A percentile compares a stretch with the other conserved stretches of the same genome.
These are phyloP conservation scores for Leucosporidium creatinivorum DNA, from an alignment of 768 basidiomycete species.

Conservation along the genomic window DNA sequence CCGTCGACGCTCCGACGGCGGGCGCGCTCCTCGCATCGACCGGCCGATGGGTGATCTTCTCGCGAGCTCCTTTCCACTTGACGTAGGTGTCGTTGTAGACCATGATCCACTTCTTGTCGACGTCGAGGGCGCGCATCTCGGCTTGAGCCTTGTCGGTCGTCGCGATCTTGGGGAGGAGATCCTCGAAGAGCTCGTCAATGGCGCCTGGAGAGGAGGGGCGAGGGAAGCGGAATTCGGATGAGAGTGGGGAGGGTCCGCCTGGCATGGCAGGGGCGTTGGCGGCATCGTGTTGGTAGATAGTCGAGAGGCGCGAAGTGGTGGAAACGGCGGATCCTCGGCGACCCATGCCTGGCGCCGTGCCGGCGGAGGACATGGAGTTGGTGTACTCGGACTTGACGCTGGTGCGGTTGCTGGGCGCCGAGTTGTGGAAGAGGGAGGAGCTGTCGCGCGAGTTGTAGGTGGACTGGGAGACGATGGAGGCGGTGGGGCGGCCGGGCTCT, in stretches of 20 bases:
- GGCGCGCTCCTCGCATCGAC: constrained; percentile 26
- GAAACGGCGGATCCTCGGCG: constrained; percentile 41
- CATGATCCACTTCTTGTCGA: constrained; percentile 88
- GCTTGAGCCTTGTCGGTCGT: neutral
- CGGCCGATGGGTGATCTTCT: constrained; percentile 52
- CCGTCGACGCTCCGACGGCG: constrained; percentile 14
- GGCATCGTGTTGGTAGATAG: neutral
- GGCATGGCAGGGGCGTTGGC: neutral
- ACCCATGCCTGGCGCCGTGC: neutral
- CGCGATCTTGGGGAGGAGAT: constrained; percentile 55
- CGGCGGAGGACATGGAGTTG: constrained; percentile 14
- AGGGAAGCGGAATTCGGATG: constrained; percentile 59
- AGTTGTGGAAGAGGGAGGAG: neutral
- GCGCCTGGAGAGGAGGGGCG: constrained; percentile 69
- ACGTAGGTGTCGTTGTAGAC: constrained; percentile 75
- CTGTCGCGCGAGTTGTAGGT: constrained; percentile 4
- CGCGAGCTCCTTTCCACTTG: constrained; percentile 66
- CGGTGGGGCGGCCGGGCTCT: constrained; percentile 6
- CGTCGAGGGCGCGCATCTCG: constrained; percentile 54
- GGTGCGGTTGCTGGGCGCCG: constrained; percentile 1
- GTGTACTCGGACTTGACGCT: constrained; percentile 7
- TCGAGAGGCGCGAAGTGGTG: neutral
- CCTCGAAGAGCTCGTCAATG: constrained; percentile 71
- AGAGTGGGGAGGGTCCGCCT: constrained; percentile 5
- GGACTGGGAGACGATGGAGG: constrained; percentile 1